Conservation (phyloP, 306 rosid genomes). For the Lathyrus oleraceus region DNA sequence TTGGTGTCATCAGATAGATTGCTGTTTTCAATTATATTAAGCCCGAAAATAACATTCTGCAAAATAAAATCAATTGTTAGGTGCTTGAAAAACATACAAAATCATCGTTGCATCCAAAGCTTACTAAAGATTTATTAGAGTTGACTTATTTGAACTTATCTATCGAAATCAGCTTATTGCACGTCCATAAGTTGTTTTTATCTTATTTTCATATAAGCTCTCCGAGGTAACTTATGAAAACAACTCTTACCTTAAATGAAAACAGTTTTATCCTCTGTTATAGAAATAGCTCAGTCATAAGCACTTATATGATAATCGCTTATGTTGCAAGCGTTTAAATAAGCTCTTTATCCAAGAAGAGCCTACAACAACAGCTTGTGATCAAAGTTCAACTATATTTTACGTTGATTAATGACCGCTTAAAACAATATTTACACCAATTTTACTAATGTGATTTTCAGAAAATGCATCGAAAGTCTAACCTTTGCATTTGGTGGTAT, state of each 20-base stretch:
- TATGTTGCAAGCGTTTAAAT: background rate
- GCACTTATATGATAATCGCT: background rate
- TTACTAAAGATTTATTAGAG: background rate
- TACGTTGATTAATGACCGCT: background rate
- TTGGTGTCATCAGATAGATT: conserved; percentile 68
- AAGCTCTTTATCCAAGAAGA: background rate
- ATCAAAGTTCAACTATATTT: conserved; percentile 7
- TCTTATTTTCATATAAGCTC: background rate
- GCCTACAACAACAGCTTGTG: background rate
- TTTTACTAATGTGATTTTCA: conserved; percentile 19
- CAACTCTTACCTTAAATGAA: background rate
- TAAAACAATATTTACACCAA: background rate
- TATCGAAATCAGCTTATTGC: background rate
- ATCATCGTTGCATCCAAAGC: conserved; percentile 20
- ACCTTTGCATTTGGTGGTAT: conserved; percentile 69
- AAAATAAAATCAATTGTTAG: conserved; percentile 34
- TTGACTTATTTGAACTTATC: background rate
- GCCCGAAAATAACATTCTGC: conserved; percentile 72
- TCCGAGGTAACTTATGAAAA: background rate
- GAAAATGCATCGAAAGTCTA: conserved; percentile 21
- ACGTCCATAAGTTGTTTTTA: background rate
- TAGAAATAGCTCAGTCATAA: background rate
- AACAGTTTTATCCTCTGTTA: background rate
- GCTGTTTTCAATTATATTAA: conserved; percentile 80
- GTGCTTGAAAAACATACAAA: conserved; percentile 1